Conservation (phyloP, 257 asterid species). For the Craterostigma plantagineum region DNA sequence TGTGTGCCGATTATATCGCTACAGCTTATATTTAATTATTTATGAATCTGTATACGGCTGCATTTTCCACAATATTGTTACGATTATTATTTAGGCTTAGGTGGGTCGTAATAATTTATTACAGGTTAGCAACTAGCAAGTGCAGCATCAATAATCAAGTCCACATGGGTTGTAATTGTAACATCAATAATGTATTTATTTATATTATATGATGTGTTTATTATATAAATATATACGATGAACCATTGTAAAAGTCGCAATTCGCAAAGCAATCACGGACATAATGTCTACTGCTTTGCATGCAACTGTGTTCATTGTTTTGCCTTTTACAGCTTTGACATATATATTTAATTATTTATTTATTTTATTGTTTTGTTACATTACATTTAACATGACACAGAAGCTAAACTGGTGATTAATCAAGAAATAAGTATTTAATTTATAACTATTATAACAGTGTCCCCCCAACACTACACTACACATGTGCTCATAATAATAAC, state of each 20-base stretch:
- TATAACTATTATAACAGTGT: not conserved
- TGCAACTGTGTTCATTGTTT: not conserved
- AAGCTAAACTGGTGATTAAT: too few relatives aligned
- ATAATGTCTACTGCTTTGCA: not conserved
- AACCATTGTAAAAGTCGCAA: not conserved
- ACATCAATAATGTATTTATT: not conserved
- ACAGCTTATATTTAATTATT: too few relatives aligned
- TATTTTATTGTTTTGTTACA: too few relatives aligned
- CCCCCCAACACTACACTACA: not conserved
- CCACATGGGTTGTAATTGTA: constrained; percentile 7
- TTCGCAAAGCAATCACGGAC: not conserved
- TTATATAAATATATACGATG: too few relatives aligned
- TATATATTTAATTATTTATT: too few relatives aligned
- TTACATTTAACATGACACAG: too few relatives aligned
- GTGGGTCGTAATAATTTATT: not conserved
- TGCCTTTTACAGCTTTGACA: too few relatives aligned
- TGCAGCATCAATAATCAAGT: constrained; percentile 5
- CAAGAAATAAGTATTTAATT: not conserved
- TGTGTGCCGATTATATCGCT: too few relatives aligned
- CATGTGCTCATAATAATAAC: not conserved
- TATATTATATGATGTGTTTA: too few relatives aligned
- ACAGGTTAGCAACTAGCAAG: constrained; percentile 10
- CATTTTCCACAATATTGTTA: too few relatives aligned
- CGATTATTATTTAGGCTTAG: not conserved
- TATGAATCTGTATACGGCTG: too few relatives aligned